Percentiles rank a stretch among this genome's conserved stretches.
Evolutionary conservation across 192 early-diverging fungal genomes (phyloP).

Genomic region (Coemansia sp.): DNA sequence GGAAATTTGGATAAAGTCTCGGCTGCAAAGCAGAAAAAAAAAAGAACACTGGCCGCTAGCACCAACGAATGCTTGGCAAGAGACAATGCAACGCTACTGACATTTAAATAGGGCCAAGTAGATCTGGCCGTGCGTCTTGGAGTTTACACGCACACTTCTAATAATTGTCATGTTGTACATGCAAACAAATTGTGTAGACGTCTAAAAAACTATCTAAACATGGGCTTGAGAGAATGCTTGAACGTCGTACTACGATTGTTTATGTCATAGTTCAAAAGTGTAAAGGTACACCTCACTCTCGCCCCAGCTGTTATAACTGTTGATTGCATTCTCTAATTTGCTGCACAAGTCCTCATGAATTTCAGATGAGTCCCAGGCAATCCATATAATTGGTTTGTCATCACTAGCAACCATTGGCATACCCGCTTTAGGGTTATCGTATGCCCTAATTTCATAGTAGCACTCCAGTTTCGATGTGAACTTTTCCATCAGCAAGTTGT

Average conservation of each 20-base stretch:
- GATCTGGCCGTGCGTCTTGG: too few relatives aligned
- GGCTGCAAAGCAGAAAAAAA: neutral
- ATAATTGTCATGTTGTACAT: too few relatives aligned
- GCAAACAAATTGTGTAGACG: too few relatives aligned
- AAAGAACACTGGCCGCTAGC: neutral
- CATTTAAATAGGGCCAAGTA: too few relatives aligned
- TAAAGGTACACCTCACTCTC: neutral
- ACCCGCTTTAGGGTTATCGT: neutral
- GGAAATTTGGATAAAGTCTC: neutral
- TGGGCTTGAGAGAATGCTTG: too few relatives aligned
- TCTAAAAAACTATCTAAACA: too few relatives aligned
- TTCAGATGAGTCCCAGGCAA: neutral
- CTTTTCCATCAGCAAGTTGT: neutral
- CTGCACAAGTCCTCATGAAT: neutral
- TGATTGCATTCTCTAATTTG: neutral
- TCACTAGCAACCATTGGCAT: neutral
- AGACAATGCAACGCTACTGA: too few relatives aligned
- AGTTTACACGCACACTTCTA: too few relatives aligned
- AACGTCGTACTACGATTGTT: too few relatives aligned
- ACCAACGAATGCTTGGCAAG: neutral
- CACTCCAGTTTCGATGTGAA: neutral
- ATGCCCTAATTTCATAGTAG: neutral
- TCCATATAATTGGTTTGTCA: neutral
- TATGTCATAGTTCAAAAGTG: neutral
- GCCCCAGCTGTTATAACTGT: neutral